A percentile compares a stretch with the other conserved stretches of the same genome.
These are phyloP conservation scores for Boletus patriciae DNA, from an alignment of 768 basidiomycete genomes.

Conservation along the genomic window DNA sequence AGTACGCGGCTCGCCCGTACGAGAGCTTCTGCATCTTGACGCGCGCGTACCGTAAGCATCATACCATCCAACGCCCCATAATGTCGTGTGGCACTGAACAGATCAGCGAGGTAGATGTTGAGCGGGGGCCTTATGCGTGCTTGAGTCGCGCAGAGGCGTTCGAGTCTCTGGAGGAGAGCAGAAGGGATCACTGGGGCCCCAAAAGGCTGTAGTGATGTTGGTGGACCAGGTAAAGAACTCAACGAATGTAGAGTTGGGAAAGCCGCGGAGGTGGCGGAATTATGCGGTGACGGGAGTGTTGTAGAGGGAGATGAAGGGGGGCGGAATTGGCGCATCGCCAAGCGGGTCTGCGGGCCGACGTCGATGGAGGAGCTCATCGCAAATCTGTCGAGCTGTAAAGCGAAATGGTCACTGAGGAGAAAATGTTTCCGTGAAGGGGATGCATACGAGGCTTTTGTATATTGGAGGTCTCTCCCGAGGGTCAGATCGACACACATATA, in stretches of 20 bases:
- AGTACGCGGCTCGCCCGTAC: slow-evolving; percentile 66
- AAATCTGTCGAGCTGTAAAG: slow-evolving; percentile 68
- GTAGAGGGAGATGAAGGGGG: slow-evolving; percentile 30
- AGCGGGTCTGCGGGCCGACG: slow-evolving; percentile 43
- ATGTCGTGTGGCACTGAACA: slow-evolving; percentile 74
- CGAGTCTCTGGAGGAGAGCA: slow-evolving; percentile 31
- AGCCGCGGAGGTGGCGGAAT: slow-evolving; percentile 29
- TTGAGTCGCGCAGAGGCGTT: slow-evolving; percentile 30
- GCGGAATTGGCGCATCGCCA: slow-evolving; percentile 35
- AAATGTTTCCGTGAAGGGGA: background rate
- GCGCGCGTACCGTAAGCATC: slow-evolving; percentile 59
- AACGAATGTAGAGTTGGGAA: slow-evolving; percentile 18
- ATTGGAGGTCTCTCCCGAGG: slow-evolving; percentile 64
- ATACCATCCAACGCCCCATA: slow-evolving; percentile 67
- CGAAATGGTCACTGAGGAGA: background rate
- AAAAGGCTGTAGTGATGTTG: slow-evolving; percentile 22
- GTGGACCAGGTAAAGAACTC: slow-evolving; percentile 23
- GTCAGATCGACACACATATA: slow-evolving; percentile 71
- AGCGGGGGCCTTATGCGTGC: slow-evolving; percentile 53
- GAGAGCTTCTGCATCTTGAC: slow-evolving; percentile 66
- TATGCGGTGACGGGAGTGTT: slow-evolving; percentile 29
- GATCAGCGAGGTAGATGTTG: slow-evolving; percentile 64
- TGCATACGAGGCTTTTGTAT: slow-evolving; percentile 61
- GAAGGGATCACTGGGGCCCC: slow-evolving; percentile 32
- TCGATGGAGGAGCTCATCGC: slow-evolving; percentile 68